Evolutionary conservation across 2,329 filamentous ascomycete genomes (phyloP), one percentile per base, ranked within the genome.

Genomic region (Arthroderma sp.): DNA sequence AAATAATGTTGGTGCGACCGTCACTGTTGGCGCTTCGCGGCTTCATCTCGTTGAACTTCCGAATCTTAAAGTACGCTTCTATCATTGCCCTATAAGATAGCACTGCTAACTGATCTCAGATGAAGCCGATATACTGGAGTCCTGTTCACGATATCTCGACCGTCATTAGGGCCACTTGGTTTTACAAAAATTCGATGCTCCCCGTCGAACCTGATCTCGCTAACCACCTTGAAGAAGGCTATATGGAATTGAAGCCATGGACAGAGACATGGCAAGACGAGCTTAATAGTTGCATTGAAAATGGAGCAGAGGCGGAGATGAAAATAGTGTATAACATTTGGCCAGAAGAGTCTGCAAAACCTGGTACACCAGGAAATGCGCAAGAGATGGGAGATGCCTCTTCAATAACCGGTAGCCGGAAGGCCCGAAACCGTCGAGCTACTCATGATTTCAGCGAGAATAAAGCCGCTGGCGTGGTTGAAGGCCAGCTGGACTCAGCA

Each of bases 41-140:
- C 70, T 98, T 47, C 89, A 98, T 59, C 76, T 88, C 56, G 89
- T 96, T 1, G 80, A 84, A 47, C 71, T 96, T 54, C 87, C 89
- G 22, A 75, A 75, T 43, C 66, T 94, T 46, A 69, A 66, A 56
- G 61, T 63, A 55, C 47, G 38, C 30, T 3, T 4, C 22, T 30
- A n/a, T 31, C 29, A 5, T 38, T 29, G 42, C 11, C 31, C 40
- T 5, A 10, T 30, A 5, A 10, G 15, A 22, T 40, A 45, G 22
- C 32, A 11, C 4, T 29, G 37, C 37, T 34, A 43, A 11, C 8
- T 34, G 11, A 39, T 31, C 34, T 8, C 74, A 85, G 56, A 94
- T 98, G 87, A 86, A 88, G 61, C 91, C 91, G 0, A 95, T 96
- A 48, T 98, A 98, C 60, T 98, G 91, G 91, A 88, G 83, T 11